Evolutionary conservation across 768 basidiomycete genomes (phyloP), one percentile per base, ranked within the genome.

Genomic region (Russula ochroleuca): DNA sequence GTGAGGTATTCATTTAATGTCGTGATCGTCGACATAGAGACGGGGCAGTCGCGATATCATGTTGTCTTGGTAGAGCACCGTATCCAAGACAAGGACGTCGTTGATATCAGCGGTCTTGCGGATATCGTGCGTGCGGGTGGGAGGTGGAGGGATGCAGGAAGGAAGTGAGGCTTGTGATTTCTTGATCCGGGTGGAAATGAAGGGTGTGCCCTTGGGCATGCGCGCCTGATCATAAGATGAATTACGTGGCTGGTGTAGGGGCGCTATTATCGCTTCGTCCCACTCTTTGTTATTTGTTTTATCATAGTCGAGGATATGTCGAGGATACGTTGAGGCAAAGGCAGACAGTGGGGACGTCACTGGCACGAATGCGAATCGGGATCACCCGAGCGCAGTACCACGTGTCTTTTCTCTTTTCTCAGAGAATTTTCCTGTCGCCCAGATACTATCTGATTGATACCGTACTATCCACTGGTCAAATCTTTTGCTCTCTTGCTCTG

Each of bases 1-100:
- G 21, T 40, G 19, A 43, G 40, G 49, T 49, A 10, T 23, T 38
- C 53, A 61, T 49, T n/a, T 38, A 54, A 52, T 10, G 10, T 8
- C 31, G 9, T 33, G 56, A n/a, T 63, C 49, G 62, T 63, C 23
- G 56, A 52, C 62, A 63, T 58, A 38, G 62, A 28, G 43, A 63
- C 41, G 1, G 8, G 13, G 21, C 15, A 3, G 49, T 37, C 19
- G 23, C 6, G 17, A 14, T 8, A 11, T 28, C 55, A n/a, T 13
- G 7, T 7, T 15, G 6, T 5, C n/a, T n/a, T n/a, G n/a, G n/a
- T n/a, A n/a, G n/a, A 33, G 17, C 41, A 41, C 3, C 7, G 43
- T 45, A n/a, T n/a, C 43, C 43, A 45, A 7, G 41, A 43, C 41
- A 14, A 38, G 14, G 14, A n/a, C 35, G 31, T 10, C 6, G 10